Evolutionary conservation across 2,329 filamentous ascomycete genomes (phyloP), one percentile per base, ranked within the genome.

Genomic region (Monosporascus sp.): DNA sequence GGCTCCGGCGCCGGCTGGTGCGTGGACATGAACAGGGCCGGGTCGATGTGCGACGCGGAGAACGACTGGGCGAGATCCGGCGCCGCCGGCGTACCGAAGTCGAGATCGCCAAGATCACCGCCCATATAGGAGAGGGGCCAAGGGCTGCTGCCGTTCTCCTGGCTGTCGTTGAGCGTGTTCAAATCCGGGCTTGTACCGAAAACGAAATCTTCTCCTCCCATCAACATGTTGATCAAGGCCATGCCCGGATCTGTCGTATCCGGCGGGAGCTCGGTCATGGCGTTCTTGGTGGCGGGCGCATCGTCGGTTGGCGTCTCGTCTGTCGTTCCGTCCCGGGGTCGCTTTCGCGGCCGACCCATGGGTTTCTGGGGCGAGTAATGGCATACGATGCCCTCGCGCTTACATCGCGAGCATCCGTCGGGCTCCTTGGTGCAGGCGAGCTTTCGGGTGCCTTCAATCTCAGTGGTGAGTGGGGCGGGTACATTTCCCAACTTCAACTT

Each of bases 261-360:
- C 3, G 60, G 61, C 20, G 65, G 64, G 5, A 61, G 40, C 37
- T 64, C 55, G 14, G 58, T 56, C 65, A 68, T 65, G 38, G 50
- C 26, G 11, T 51, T 62, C 56, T 68, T 67, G 9, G 43, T 52
- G 8, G 58, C 51, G 7, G 58, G 52, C 41, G 48, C 49, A 14
- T 52, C 50, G 38, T 14, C 41, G 40, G 44, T 40, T 20, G 47
- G 15, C 20, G 50, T 14, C 2, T 49, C 38, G 28, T 35, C 35
- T 43, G 38, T 55, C 37, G 58, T 31, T 44, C 64, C 62, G 9
- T 68, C 65, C 51, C 68, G 67, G 38, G 70, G 76, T 53, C 80
- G 74, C 68, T 87, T 87, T 52, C 82, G 73, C 22, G 84, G 84
- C 43, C 84, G 74, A 4, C 84, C 84, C 84, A 87, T 87, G 41